Percentiles rank a stretch among this genome's conserved stretches.
Evolutionary conservation across 1,284 basidiomycete genomes (phyloP).

Genomic region (Cryptococcus sp.): DNA sequence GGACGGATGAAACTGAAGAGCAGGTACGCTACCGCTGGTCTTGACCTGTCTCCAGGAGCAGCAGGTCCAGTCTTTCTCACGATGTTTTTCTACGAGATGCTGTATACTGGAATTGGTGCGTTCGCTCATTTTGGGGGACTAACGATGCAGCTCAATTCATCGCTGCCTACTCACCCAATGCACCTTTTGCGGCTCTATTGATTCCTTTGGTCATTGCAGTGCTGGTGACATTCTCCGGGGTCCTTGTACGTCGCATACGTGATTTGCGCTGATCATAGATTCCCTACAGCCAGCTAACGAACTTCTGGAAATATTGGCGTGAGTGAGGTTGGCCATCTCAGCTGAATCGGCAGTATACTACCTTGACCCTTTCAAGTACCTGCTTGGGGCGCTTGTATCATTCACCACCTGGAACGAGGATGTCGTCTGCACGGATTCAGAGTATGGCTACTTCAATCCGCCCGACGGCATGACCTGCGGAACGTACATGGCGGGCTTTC

Average conservation of each 20-base stretch:
- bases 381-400: slow-evolving; percentile 13
- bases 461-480: slow-evolving; percentile 25
- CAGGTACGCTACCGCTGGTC: slow-evolving; percentile 4
- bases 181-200: slow-evolving; percentile 1
- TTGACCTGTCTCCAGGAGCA: neutral
- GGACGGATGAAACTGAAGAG: neutral
- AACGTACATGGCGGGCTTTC: slow-evolving; percentile 10
- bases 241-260: slow-evolving; percentile 3
- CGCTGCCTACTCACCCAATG: neutral
- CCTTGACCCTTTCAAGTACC: slow-evolving; percentile 17
- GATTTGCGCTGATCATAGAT: neutral
- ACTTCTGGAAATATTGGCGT: slow-evolving; percentile 7
- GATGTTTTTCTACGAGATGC: slow-evolving; percentile 29
- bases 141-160: slow-evolving; percentile 4
- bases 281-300: slow-evolving; percentile 3
- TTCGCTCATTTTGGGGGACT: neutral
- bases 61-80: slow-evolving; percentile 25
- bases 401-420: slow-evolving; percentile 13
- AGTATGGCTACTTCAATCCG: slow-evolving; percentile 23
- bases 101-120: slow-evolving; percentile 30
- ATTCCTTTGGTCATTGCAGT: slow-evolving; percentile 6
- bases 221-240: slow-evolving; percentile 8
- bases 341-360: slow-evolving; percentile 7
- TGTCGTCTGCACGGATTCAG: slow-evolving; percentile 19
- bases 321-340: neutral